Conservation (phyloP, 139 green algal species). For the Coelastrella sp. region DNA sequence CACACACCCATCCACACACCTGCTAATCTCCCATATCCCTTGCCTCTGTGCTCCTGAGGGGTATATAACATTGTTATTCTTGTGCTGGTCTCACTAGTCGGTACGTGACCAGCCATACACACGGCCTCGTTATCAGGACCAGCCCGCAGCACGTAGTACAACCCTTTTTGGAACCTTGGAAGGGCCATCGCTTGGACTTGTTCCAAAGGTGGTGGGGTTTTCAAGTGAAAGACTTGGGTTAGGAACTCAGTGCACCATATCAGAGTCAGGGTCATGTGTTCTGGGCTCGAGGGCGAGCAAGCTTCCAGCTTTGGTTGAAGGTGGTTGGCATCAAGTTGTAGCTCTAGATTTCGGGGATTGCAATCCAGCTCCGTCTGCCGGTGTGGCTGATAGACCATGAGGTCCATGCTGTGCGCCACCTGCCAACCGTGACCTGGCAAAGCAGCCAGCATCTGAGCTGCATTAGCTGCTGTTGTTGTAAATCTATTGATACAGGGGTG, state of each 20-base stretch:
- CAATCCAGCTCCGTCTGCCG: background rate
- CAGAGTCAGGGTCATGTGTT: background rate
- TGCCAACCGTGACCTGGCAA: background rate
- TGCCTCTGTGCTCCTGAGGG: background rate
- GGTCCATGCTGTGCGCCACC: background rate
- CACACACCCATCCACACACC: background rate
- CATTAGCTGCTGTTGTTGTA: background rate
- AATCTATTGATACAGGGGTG: background rate
- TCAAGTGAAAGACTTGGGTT: background rate
- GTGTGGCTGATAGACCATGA: background rate
- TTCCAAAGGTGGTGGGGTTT: background rate
- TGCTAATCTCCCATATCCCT: background rate
- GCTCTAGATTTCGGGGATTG: background rate
- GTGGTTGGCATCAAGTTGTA: background rate
- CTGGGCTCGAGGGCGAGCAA: background rate
- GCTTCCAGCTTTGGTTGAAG: background rate
- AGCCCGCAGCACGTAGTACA: background rate
- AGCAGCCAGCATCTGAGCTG: background rate
- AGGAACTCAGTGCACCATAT: background rate
- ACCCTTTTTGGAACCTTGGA: background rate
- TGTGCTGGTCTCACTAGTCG: background rate
- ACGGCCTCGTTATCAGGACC: background rate
- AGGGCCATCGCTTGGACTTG: background rate
- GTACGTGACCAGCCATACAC: constrained; percentile 18
- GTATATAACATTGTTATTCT: constrained; percentile 28